Evolutionary conservation across 441 rosid genomes (phyloP).

Genomic region (Dalechampia spathulata): DNA sequence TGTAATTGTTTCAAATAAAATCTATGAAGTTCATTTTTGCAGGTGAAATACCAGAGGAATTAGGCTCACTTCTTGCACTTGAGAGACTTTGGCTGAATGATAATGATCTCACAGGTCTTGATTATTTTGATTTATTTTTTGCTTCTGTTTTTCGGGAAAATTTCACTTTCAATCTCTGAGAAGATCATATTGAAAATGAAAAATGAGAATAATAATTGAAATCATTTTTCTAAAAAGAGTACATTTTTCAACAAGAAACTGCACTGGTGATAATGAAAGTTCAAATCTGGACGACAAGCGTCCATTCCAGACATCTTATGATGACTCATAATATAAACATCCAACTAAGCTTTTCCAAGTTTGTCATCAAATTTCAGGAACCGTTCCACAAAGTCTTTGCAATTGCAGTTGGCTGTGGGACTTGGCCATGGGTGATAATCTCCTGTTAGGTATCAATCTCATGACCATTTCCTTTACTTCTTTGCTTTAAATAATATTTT

Average conservation of each 20-base stretch:
- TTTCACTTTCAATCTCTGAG: too few relatives aligned
- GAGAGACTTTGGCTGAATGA: not conserved
- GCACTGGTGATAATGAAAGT: too few relatives aligned
- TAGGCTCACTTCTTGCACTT: not conserved
- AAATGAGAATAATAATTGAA: too few relatives aligned
- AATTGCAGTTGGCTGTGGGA: not conserved
- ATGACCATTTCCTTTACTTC: too few relatives aligned
- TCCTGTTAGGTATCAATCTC: not conserved
- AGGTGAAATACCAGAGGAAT: conserved; percentile 3
- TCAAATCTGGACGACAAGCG: too few relatives aligned
- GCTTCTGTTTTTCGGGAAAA: too few relatives aligned
- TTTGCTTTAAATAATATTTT: not conserved
- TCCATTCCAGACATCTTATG: too few relatives aligned
- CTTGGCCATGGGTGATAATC: not conserved
- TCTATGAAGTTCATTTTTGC: not conserved
- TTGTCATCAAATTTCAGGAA: not conserved
- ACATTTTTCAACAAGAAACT: too few relatives aligned
- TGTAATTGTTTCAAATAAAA: too few relatives aligned
- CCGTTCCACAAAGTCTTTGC: not conserved
- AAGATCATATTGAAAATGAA: too few relatives aligned
- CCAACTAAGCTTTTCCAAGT: too few relatives aligned
- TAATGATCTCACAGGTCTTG: not conserved
- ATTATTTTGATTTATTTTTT: not conserved
- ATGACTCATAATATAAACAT: not conserved
- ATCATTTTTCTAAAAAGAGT: too few relatives aligned